A percentile compares a stretch with the other conserved stretches of the same genome.
These are phyloP conservation scores for Metschnikowia picachoensis DNA, from an alignment of 805 yeast species.

Conservation along the genomic window DNA sequence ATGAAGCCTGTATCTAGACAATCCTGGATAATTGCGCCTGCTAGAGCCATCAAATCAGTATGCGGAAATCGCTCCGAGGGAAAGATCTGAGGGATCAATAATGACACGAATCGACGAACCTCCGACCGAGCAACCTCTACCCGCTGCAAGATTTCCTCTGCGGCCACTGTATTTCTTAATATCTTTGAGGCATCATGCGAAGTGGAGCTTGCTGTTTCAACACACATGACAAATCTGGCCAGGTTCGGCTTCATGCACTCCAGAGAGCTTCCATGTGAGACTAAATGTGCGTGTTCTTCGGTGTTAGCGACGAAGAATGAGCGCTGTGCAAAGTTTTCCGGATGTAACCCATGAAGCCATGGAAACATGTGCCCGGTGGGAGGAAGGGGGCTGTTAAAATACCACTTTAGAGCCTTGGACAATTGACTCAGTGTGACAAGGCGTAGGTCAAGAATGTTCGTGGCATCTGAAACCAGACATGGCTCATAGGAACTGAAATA, in stretches of 20 bases:
- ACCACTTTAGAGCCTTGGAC: slow-evolving; percentile 30
- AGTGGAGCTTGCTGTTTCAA: slow-evolving; percentile 12
- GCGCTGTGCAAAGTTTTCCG: slow-evolving; percentile 51
- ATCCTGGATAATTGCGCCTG: slow-evolving; percentile 36
- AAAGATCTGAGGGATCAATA: slow-evolving; percentile 6
- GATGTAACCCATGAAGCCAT: slow-evolving; percentile 81
- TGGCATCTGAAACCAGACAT: background rate
- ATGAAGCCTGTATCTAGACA: slow-evolving; percentile 39
- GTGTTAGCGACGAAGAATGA: slow-evolving; percentile 34
- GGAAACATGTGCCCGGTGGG: slow-evolving; percentile 73
- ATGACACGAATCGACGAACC: slow-evolving; percentile 7
- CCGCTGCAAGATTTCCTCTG: slow-evolving; percentile 51
- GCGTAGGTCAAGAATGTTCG: slow-evolving; percentile 2
- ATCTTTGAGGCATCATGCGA: slow-evolving; percentile 14
- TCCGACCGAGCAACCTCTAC: slow-evolving; percentile 41
- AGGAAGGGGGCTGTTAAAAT: slow-evolving; percentile 47
- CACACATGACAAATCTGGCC: slow-evolving; percentile 40
- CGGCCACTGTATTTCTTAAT: slow-evolving; percentile 52
- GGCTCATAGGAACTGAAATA: slow-evolving; percentile 10
- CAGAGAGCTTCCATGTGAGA: background rate
- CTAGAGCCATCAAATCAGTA: slow-evolving; percentile 9
- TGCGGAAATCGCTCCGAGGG: background rate
- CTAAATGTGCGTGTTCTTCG: background rate
- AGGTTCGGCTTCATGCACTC: slow-evolving; percentile 20
- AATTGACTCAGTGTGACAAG: slow-evolving; percentile 6